Evolutionary conservation across 257 asterid genomes (phyloP), one percentile per base, ranked within the genome.

Genomic region (Leonotis leonurus): DNA sequence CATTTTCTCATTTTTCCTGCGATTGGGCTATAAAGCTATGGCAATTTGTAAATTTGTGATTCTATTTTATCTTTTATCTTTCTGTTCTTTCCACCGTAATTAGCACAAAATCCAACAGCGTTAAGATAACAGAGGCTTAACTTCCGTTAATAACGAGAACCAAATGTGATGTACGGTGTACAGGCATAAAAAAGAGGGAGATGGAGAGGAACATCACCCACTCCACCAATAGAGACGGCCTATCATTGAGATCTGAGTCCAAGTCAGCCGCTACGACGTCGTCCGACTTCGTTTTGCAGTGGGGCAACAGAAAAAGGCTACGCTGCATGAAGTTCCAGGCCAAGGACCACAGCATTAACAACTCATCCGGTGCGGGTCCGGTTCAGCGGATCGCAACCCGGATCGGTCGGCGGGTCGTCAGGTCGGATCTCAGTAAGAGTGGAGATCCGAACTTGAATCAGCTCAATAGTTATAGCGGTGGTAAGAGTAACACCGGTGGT

Each of bases 231-330:
- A n/a, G n/a, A 64, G 82, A 84, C 20, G 91, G 84, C 37, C 73
- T 74, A 52, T 25, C 75, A 58, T 35, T 78, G 75, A 81, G 89
- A 73, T 84, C 94, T 21, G 83, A 82, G 61, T 67, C 81, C 33
- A 76, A 76, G 75, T 69, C 85, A 48, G 73, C 74, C 4, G 70
- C 65, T 22, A 77, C 82, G 65, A 45, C 90, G 77, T 76, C 97
- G 67, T 80, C 91, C 0, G 88, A 89, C 62, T 86, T 89, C 73
- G 80, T 74, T 5, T 72, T 92, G 73, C 97, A 84, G 83, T 85
- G 94, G 96, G 99, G 97, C 6, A 89, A 80, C 62, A 73, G 88
- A 62, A 92, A 92, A 67, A 73, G 95, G 77, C 65, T 85, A 48
- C 81, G 91, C 21, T 84, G 98, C 73, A 84, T 81, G 93, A 92